Evolutionary conservation across 306 rosid genomes (phyloP), one percentile per base, ranked within the genome.

Genomic region (Quercus suber): DNA sequence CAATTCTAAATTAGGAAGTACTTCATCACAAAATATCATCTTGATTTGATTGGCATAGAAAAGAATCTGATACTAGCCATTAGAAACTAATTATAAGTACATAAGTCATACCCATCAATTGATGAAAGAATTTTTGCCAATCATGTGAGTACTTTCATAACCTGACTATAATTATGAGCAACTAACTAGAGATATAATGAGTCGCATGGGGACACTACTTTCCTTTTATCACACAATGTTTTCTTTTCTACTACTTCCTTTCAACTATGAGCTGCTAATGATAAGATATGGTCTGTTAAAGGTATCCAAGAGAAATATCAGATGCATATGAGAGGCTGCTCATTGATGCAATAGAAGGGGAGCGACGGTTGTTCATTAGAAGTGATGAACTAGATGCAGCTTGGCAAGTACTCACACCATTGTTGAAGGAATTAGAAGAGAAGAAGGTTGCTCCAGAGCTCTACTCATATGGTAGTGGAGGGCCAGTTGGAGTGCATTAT

Each of bases 361-460:
- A 95, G 83, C 75, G 94, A 53, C 87, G 99, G 75, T 56, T 95
- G 78, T 92, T 95, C 89, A 95, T 95, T 52, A 93, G 99, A 86
- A 95, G 98, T 23, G 99, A 95, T 76, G 99, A 95, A 86, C 97
- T 95, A 2, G 94, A 91, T 85, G 98, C 99, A 35, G 98, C 99
- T 49, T 95, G 99, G 99, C 76, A 88, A 37, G 79, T 95, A 70
- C 93, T 95, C 92, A 90, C 96, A 15, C 99, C 98, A 56, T 71
- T 95, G 88, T 86, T 95, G 72, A 93, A 93, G 58, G 98, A 93
- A 78, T 88, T 95, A 12, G 99, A 93, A 80, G 84, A 83, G 82
- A 92, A 88, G 79, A 92, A 84, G 92, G 86, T 95, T 80, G 91
- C 85, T 69, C 99, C 99, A 5, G 98, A 95, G 87, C 98, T 95